A percentile compares a stretch with the other conserved stretches of the same genome.
phyloP scores from a whole-genome alignment of 495 filamentous ascomycete genomes.

The Tuber microsphaerosporum region DNA sequence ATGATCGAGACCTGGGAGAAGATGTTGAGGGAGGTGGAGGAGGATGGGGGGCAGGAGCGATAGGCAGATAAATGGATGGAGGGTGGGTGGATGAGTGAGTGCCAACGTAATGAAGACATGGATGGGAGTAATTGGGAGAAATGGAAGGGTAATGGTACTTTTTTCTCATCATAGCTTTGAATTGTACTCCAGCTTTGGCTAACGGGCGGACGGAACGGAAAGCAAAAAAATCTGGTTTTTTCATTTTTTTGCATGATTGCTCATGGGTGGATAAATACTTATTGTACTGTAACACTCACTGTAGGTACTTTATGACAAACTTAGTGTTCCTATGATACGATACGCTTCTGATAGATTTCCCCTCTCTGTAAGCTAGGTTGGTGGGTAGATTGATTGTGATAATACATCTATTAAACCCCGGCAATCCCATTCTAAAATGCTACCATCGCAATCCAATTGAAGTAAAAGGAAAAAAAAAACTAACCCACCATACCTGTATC shows the following conservation, averaged over 20 bases:
- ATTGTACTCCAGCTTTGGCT: neutral
- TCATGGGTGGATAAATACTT: neutral
- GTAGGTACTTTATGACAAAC: neutral
- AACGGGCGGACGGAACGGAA: neutral
- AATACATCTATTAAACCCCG: neutral
- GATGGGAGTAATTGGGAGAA: neutral
- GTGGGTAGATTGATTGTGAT: neutral
- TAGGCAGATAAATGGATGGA: conserved; percentile 1
- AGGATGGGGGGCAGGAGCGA: conserved; percentile 43
- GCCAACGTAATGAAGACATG: neutral
- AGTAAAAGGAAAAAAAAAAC: neutral
- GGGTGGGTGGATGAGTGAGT: neutral
- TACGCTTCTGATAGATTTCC: neutral
- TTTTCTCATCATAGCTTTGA: conserved; percentile 16
- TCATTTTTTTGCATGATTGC: neutral
- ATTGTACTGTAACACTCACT: neutral
- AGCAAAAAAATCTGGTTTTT: neutral
- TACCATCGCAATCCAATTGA: neutral
- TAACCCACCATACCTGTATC: neutral
- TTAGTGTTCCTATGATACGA: neutral
- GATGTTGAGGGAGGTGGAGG: conserved; percentile 83
- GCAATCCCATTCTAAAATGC: neutral
- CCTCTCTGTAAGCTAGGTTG: neutral
- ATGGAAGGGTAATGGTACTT: conserved; percentile 18
- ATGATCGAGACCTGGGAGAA: conserved; percentile 80